Percentiles rank a stretch among this genome's conserved stretches.
Conservation (phyloP, 1,139 yeast genomes). For the Sugiyamaella novakii region DNA sequence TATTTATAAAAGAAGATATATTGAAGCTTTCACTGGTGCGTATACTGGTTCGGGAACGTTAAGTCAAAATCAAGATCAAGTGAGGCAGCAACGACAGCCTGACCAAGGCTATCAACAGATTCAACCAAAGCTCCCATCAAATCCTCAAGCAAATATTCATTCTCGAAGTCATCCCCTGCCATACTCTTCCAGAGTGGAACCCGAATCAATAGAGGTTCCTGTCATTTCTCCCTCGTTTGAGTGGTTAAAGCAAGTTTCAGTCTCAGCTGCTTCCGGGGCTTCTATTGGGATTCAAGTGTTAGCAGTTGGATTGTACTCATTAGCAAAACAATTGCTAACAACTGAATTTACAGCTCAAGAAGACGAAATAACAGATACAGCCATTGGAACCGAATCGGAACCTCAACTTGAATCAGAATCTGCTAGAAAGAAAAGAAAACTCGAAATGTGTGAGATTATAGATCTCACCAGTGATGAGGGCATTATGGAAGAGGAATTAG, state of each 20-base stretch:
- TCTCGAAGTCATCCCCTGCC: too few relatives aligned
- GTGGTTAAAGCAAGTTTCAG: constrained; percentile 11
- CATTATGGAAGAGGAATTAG: not conserved
- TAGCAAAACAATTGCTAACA: constrained; percentile 3
- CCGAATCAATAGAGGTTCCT: too few relatives aligned
- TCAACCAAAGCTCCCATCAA: too few relatives aligned
- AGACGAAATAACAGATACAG: not conserved
- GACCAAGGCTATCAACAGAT: too few relatives aligned
- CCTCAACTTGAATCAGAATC: constrained; percentile 4
- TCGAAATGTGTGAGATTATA: constrained; percentile 1
- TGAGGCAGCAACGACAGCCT: too few relatives aligned
- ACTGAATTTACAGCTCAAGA: constrained; percentile 8
- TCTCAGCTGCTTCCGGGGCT: constrained; percentile 9
- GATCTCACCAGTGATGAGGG: constrained; percentile 1
- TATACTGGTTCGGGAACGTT: too few relatives aligned
- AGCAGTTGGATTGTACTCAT: constrained; percentile 2
- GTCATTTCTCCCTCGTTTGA: too few relatives aligned
- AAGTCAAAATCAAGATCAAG: too few relatives aligned
- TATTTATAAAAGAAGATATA: constrained; percentile 12
- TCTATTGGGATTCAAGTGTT: constrained; percentile 7
- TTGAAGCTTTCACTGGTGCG: constrained; percentile 16
- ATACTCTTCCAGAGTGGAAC: too few relatives aligned
- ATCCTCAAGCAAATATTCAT: too few relatives aligned
- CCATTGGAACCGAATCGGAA: not conserved
- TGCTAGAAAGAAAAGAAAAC: constrained; percentile 2